Conservation (phyloP, 23 red algal species). For the Gracilaria gracilis region DNA sequence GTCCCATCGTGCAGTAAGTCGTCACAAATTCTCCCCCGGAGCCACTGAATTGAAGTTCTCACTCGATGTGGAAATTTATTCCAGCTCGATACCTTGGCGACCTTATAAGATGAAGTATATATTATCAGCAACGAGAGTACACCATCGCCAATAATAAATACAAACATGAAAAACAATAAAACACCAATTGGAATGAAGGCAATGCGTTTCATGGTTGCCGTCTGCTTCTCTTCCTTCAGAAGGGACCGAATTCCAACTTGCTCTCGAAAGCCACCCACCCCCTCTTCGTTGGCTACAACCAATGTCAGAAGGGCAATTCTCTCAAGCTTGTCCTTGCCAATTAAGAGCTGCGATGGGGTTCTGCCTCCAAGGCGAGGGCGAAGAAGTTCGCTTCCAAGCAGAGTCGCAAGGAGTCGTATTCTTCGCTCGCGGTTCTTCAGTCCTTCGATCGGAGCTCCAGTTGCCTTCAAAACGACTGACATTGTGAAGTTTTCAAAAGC, state of each 20-base stretch:
- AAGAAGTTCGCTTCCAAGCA: background rate
- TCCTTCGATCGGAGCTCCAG: background rate
- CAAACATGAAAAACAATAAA: background rate
- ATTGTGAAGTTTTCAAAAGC: background rate
- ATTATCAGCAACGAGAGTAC: background rate
- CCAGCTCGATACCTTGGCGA: background rate
- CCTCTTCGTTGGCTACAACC: constrained; percentile 21
- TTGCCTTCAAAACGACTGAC: constrained; percentile 23
- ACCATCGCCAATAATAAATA: background rate
- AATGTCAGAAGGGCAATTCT: constrained; percentile 1
- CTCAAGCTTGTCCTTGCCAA: constrained; percentile 2
- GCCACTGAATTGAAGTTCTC: constrained; percentile 32
- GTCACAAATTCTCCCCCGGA: constrained; percentile 16
- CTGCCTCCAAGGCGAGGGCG: background rate
- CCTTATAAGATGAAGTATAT: background rate
- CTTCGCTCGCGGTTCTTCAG: background rate
- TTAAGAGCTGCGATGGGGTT: background rate
- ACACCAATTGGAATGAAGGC: constrained; percentile 17
- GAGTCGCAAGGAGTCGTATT: background rate
- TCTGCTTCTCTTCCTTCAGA: background rate
- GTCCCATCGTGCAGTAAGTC: background rate
- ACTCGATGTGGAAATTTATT: background rate
- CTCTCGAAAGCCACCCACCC: background rate
- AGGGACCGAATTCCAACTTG: background rate
- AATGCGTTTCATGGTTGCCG: constrained; percentile 17